These are phyloP conservation scores for Flueggea neowawraea DNA, from an alignment of 441 rosid species.

Conservation along the genomic window DNA sequence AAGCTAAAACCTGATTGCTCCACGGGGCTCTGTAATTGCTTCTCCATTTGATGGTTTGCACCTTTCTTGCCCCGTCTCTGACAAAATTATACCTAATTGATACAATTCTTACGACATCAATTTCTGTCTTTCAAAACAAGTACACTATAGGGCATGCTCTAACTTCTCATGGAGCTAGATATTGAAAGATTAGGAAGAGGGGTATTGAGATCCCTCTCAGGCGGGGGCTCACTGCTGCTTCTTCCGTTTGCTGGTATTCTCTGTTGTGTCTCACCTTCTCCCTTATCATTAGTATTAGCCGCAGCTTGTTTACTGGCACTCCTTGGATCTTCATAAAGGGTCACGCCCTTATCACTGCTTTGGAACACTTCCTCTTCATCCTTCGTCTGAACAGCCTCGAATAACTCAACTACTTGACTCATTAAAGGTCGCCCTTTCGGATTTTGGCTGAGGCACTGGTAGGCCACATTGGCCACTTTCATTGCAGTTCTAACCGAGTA, in stretches of 20 bases:
- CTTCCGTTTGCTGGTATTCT: constrained; percentile 36
- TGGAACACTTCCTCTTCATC: constrained; percentile 43
- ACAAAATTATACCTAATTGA: too few relatives aligned
- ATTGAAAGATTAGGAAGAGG: constrained; percentile 10
- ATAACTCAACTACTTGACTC: constrained; percentile 85
- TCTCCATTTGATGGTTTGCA: too few relatives aligned
- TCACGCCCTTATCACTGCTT: constrained; percentile 32
- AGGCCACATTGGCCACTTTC: constrained; percentile 77
- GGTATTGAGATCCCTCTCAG: constrained; percentile 17
- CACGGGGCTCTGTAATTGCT: not conserved
- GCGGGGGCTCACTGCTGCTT: constrained; percentile 47
- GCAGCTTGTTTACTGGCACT: constrained; percentile 4
- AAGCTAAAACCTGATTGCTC: not conserved
- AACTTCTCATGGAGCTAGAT: constrained; percentile 24
- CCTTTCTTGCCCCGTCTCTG: too few relatives aligned
- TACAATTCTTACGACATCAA: not conserved
- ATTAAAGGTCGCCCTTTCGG: constrained; percentile 96
- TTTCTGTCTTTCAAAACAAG: constrained; percentile 6
- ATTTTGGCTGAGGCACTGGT: constrained; percentile 95
- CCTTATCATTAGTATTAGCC: constrained; percentile 2
- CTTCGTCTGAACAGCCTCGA: constrained; percentile 51
- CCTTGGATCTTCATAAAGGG: constrained; percentile 60
- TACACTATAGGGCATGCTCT: constrained; percentile 15
- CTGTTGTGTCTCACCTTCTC: constrained; percentile 20
- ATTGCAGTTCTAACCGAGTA: constrained; percentile 55